A percentile compares a stretch with the other conserved stretches of the same genome.
Evolutionary conservation across 768 basidiomycete species (phyloP).

Genomic region (Podaxis pistillaris): DNA sequence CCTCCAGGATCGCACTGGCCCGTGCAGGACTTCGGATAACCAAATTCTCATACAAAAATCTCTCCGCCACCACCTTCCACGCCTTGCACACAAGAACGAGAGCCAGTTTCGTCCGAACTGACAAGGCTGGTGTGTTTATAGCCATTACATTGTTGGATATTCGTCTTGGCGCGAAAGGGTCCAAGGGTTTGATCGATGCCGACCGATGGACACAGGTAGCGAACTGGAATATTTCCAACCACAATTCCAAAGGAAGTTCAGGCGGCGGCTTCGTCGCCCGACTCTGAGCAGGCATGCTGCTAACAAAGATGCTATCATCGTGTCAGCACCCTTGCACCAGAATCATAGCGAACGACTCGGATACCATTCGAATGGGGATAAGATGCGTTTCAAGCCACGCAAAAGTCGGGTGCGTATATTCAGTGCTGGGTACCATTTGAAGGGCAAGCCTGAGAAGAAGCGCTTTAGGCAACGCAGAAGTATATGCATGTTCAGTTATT

Average conservation of each 20-base stretch:
- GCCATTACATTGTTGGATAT: slow-evolving; percentile 44
- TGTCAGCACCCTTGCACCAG: slow-evolving; percentile 16
- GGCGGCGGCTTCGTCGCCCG: slow-evolving; percentile 23
- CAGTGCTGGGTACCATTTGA: neutral
- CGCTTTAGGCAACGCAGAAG: slow-evolving; percentile 13
- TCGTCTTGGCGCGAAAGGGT: slow-evolving; percentile 44
- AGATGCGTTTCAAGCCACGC: slow-evolving; percentile 9
- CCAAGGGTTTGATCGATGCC: slow-evolving; percentile 40
- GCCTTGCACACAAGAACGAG: slow-evolving; percentile 46
- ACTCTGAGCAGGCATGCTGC: slow-evolving; percentile 12
- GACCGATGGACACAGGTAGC: slow-evolving; percentile 47
- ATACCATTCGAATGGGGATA: slow-evolving; percentile 17
- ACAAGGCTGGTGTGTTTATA: slow-evolving; percentile 42
- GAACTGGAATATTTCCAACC: slow-evolving; percentile 58
- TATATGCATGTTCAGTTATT: slow-evolving; percentile 4
- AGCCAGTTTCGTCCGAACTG: slow-evolving; percentile 49
- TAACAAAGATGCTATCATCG: slow-evolving; percentile 25
- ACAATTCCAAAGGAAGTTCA: slow-evolving; percentile 48
- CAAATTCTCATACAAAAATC: slow-evolving; percentile 45
- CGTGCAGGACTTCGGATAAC: slow-evolving; percentile 44
- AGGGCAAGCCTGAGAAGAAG: neutral
- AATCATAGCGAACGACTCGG: neutral
- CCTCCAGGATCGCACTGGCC: slow-evolving; percentile 35
- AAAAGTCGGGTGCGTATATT: slow-evolving; percentile 9
- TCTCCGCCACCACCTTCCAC: slow-evolving; percentile 43